These are phyloP conservation scores for Paralagenidium karlingii DNA, from an alignment of 352 stramenopile species.

Conservation along the genomic window DNA sequence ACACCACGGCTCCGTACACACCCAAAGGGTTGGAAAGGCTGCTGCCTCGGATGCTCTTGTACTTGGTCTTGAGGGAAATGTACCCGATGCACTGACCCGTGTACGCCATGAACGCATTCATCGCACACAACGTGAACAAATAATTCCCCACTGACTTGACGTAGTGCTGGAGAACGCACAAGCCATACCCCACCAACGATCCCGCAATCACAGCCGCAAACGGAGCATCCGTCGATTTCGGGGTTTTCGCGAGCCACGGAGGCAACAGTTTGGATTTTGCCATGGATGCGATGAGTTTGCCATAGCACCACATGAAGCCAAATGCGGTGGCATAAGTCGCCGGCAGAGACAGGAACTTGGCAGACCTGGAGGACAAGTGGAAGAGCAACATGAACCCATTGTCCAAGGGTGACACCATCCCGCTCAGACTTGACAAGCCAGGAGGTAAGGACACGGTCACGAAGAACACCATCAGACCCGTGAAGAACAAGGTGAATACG, in stretches of 20 bases:
- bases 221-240: no score
- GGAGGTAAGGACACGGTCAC: slow-evolving; percentile 1
- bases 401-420: slow-evolving; percentile 20
- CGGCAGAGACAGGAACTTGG: slow-evolving; percentile 24
- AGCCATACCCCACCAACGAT: slow-evolving; percentile 4
- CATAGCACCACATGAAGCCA: slow-evolving; percentile 43
- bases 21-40: slow-evolving; percentile 6
- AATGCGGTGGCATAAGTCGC: slow-evolving; percentile 37
- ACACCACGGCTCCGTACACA: slow-evolving; percentile 5
- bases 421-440: slow-evolving; percentile 1
- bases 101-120: slow-evolving; percentile 9
- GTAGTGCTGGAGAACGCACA: slow-evolving; percentile 11
- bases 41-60: slow-evolving; percentile 6
- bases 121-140: slow-evolving; percentile 12
- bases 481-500: slow-evolving; percentile 4
- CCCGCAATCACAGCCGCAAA: slow-evolving; percentile 1
- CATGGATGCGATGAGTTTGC: slow-evolving; percentile 34
- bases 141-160: slow-evolving; percentile 5
- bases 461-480: slow-evolving; percentile 8
- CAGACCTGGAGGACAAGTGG: slow-evolving; percentile 2
- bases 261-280: slow-evolving; percentile 24
- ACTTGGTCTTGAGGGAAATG: slow-evolving; percentile 14
- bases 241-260: slow-evolving; percentile 11
- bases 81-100: slow-evolving; percentile 14
- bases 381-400: slow-evolving; percentile 21